phyloP scores from a whole-genome alignment of 805 yeast genomes.

The Tetrapisispora iriomotensis region DNA sequence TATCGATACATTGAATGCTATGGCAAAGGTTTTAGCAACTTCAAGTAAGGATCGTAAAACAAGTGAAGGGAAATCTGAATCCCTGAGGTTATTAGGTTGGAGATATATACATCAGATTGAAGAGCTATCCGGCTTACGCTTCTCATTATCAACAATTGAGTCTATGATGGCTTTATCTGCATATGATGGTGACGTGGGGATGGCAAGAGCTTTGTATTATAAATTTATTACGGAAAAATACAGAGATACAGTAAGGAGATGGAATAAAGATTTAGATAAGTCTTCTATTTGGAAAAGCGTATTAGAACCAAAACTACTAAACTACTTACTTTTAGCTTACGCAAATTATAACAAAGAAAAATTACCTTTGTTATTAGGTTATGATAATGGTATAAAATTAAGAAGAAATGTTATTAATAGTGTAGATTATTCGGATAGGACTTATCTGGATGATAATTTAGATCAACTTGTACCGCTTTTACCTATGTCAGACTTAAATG shows the following conservation, averaged over 20 bases:
- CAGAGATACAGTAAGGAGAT: conserved; percentile 6
- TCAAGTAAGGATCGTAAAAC: conserved; percentile 19
- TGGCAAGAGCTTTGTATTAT: conserved; percentile 58
- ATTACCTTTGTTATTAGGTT: conserved; percentile 31
- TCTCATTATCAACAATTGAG: conserved; percentile 27
- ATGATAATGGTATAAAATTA: conserved; percentile 38
- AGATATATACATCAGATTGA: conserved; percentile 57
- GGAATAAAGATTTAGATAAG: conserved; percentile 5
- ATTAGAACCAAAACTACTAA: conserved; percentile 33
- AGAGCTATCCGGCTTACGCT: not conserved
- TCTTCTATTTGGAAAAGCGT: conserved; percentile 20
- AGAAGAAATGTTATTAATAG: conserved; percentile 38
- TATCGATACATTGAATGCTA: conserved; percentile 12
- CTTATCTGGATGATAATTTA: conserved; percentile 10
- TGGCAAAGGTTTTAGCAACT: conserved; percentile 22
- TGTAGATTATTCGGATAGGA: conserved; percentile 30
- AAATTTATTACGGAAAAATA: conserved; percentile 33
- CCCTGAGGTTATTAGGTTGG: conserved; percentile 52
- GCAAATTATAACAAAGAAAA: conserved; percentile 30
- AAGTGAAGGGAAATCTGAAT: conserved; percentile 24
- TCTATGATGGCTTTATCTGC: conserved; percentile 71
- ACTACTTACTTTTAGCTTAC: conserved; percentile 42
- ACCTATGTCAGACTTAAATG: conserved; percentile 40
- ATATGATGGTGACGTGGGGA: conserved; percentile 63
- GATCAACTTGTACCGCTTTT: conserved; percentile 49